Conservation (phyloP, 2,329 filamentous ascomycete species). For the Sordariomycetes sp. region DNA sequence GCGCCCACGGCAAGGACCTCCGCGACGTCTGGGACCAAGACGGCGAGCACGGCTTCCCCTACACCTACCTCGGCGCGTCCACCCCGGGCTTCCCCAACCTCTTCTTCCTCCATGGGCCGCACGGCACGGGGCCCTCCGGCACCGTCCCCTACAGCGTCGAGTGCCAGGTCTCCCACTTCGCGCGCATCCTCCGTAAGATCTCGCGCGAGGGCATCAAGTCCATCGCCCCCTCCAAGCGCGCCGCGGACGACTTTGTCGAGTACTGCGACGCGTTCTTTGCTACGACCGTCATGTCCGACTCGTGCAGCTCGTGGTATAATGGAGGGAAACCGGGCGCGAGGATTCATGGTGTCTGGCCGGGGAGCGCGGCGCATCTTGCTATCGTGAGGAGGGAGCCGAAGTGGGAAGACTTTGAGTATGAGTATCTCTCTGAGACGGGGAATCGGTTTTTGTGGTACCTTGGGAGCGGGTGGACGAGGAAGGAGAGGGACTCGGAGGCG, state of each 20-base stretch:
- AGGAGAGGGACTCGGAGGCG: constrained; percentile 41
- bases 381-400: constrained; percentile 42
- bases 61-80: constrained; percentile 55
- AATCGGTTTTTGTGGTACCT: constrained; percentile 52
- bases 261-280: constrained; percentile 47
- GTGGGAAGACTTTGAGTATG: constrained; percentile 46
- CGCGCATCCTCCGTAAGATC: constrained; percentile 57
- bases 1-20: constrained; percentile 42
- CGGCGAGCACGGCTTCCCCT: constrained; percentile 49
- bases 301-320: constrained; percentile 65
- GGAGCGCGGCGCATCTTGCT: constrained; percentile 52
- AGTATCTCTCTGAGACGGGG: constrained; percentile 28
- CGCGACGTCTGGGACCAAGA: constrained; percentile 43
- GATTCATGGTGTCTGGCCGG: constrained; percentile 61
- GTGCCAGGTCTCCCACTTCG: constrained; percentile 53
- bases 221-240: constrained; percentile 43
- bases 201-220: constrained; percentile 55
- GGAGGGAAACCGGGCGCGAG: constrained; percentile 49
- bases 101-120: constrained; percentile 52
- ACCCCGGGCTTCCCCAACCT: constrained; percentile 59
- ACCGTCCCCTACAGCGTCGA: constrained; percentile 60
- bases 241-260: constrained; percentile 53
- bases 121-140: constrained; percentile 48
- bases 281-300: constrained; percentile 44
- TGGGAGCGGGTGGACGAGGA: constrained; percentile 55